Conservation (phyloP, 257 asterid genomes). For the Linaria vulgaris region DNA sequence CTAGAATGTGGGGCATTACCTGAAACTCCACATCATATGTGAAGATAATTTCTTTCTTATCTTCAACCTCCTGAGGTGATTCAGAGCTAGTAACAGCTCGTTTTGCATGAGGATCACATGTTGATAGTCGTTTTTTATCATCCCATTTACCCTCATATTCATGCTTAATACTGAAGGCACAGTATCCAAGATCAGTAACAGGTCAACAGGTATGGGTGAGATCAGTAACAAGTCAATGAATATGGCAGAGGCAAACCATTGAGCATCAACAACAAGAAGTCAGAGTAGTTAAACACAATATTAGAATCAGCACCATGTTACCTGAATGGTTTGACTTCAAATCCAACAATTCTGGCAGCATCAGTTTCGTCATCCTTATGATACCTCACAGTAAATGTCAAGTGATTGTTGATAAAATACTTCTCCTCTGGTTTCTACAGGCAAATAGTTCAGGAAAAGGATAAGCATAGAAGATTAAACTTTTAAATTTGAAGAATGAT, state of each 20-base stretch:
- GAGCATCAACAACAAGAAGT: conserved; percentile 14
- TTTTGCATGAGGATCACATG: conserved; percentile 88
- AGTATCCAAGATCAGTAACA: conserved; percentile 18
- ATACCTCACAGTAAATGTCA: conserved; percentile 67
- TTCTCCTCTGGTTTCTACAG: conserved; percentile 62
- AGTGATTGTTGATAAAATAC: conserved; percentile 71
- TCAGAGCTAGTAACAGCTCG: conserved; percentile 60
- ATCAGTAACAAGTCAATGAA: too few species aligned
- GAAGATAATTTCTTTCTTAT: conserved; percentile 69
- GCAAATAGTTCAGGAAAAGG: conserved; percentile 15
- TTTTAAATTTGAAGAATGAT: conserved; percentile 11
- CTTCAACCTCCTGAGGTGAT: conserved; percentile 84
- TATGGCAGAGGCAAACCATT: conserved; percentile 1
- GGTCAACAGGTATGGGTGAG: too few species aligned
- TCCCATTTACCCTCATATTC: conserved; percentile 72
- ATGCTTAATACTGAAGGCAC: conserved; percentile 66
- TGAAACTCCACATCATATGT: conserved; percentile 85
- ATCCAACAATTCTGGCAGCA: too few species aligned
- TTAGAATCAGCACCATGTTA: conserved; percentile 26
- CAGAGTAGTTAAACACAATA: conserved; percentile 5
- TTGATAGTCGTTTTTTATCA: conserved; percentile 55
- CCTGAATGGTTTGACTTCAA: conserved; percentile 87
- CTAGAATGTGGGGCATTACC: conserved; percentile 37
- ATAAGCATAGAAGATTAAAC: conserved; percentile 23
- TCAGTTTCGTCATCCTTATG: conserved; percentile 72